Evolutionary conservation across 2,329 filamentous ascomycete species (phyloP).

Genomic region (Cryphonectria nitschkei): DNA sequence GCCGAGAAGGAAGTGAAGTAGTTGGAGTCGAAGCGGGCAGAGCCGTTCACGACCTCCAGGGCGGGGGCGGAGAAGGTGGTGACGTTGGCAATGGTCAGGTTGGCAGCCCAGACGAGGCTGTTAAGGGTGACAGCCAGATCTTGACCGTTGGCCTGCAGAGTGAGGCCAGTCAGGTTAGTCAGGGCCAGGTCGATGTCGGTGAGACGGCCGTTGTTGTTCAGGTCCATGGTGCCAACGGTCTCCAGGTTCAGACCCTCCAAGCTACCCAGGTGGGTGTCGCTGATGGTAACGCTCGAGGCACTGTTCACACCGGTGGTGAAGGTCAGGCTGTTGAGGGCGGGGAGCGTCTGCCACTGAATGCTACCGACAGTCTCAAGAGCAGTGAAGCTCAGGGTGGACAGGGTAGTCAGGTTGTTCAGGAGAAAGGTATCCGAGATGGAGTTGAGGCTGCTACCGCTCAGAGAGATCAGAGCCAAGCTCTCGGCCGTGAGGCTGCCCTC

Average conservation of each 20-base stretch:
- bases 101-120: slow-evolving; percentile 76
- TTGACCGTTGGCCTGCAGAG: slow-evolving; percentile 79
- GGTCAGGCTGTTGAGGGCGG: slow-evolving; percentile 54
- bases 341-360: slow-evolving; percentile 75
- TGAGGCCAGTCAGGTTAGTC: slow-evolving; percentile 73
- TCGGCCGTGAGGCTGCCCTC: slow-evolving; percentile 59
- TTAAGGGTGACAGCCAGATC: slow-evolving; percentile 73
- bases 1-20: slow-evolving; percentile 63
- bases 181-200: slow-evolving; percentile 77
- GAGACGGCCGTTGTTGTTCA: slow-evolving; percentile 90
- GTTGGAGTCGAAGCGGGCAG: slow-evolving; percentile 85
- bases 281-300: slow-evolving; percentile 72
- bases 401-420: slow-evolving; percentile 68
- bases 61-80: slow-evolving; percentile 74
- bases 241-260: slow-evolving; percentile 82
- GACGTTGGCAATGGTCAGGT: slow-evolving; percentile 83
- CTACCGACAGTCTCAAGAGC: slow-evolving; percentile 65
- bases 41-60: slow-evolving; percentile 73
- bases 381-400: slow-evolving; percentile 70
- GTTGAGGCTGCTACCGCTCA: slow-evolving; percentile 64
- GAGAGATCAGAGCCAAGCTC: slow-evolving; percentile 64
- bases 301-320: slow-evolving; percentile 63
- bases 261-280: slow-evolving; percentile 81
- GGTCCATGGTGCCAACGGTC: slow-evolving; percentile 72
- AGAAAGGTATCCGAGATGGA: slow-evolving; percentile 72